Conservation (phyloP, 192 early-diverging fungal genomes). For the Entomortierella parvispora region DNA sequence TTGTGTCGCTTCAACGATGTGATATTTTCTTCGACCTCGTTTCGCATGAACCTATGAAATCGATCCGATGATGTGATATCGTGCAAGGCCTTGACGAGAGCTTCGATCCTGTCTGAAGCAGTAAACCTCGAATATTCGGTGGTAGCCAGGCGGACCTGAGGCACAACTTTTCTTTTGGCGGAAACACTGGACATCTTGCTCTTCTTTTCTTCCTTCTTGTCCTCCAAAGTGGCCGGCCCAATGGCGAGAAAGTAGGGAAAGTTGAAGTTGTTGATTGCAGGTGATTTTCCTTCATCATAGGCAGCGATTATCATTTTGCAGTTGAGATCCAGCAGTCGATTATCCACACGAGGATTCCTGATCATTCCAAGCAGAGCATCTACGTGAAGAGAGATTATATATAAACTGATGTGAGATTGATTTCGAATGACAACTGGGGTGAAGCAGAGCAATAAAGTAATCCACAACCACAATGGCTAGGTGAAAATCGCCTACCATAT, state of each 20-base stretch:
- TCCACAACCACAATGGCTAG: neutral
- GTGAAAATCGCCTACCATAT: conserved; percentile 13
- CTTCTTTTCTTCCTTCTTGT: conserved; percentile 42
- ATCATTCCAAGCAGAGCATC: conserved; percentile 36
- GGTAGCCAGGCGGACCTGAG: conserved; percentile 14
- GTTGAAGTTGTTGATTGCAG: conserved; percentile 28
- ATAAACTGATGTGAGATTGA: neutral
- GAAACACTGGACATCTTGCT: conserved; percentile 7
- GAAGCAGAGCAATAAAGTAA: neutral
- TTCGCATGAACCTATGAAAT: conserved; percentile 45
- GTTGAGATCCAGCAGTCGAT: conserved; percentile 29
- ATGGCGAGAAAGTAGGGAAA: conserved; percentile 27
- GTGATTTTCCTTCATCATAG: conserved; percentile 25
- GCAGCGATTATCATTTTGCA: conserved; percentile 43
- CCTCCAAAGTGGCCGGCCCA: conserved; percentile 19
- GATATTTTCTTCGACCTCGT: conserved; percentile 45
- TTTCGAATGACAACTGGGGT: neutral
- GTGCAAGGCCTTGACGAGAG: conserved; percentile 38
- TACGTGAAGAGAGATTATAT: conserved; percentile 1
- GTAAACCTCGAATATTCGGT: conserved; percentile 40
- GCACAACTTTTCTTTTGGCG: conserved; percentile 5
- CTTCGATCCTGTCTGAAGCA: conserved; percentile 30
- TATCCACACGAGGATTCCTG: conserved; percentile 39
- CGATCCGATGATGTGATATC: conserved; percentile 34
- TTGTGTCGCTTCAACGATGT: conserved; percentile 35